Conservation (phyloP, 2,329 filamentous ascomycete species). For the Penicillium sp. region DNA sequence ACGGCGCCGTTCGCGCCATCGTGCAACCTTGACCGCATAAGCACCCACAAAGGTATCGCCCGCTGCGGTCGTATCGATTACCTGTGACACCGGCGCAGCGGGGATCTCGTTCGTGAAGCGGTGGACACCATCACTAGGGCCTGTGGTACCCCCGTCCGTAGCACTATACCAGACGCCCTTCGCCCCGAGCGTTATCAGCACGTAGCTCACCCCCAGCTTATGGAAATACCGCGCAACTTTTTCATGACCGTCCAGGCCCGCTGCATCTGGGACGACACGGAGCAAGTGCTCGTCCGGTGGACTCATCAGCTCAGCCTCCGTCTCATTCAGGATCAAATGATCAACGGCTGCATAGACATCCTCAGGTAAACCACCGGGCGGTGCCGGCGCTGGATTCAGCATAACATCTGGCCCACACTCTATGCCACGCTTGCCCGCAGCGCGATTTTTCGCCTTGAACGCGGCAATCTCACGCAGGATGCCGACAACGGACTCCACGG, state of each 20-base stretch:
- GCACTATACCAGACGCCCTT: conserved; percentile 73
- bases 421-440: conserved; percentile 39
- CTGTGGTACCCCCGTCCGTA: conserved; percentile 52
- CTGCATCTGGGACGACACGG: conserved; percentile 35
- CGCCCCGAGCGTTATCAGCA: conserved; percentile 82
- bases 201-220: conserved; percentile 68
- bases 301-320: conserved; percentile 76
- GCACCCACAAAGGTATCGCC: conserved; percentile 93
- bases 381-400: conserved; percentile 86
- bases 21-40: conserved; percentile 75
- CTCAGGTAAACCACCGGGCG: conserved; percentile 69
- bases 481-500: conserved; percentile 65
- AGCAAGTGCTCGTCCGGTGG: conserved; percentile 48
- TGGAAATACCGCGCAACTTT: conserved; percentile 67
- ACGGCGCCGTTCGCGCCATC: conserved; percentile 46
- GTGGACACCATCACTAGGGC: conserved; percentile 34
- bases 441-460: conserved; percentile 51
- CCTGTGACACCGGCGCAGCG: conserved; percentile 69
- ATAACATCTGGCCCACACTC: conserved; percentile 63
- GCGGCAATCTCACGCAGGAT: conserved; percentile 52
- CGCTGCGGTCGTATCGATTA: conserved; percentile 91
- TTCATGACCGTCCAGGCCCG: conserved; percentile 53
- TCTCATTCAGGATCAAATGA: conserved; percentile 88
- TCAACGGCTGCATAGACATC: conserved; percentile 69
- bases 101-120: conserved; percentile 52